Conservation (phyloP, 805 yeast species). For the Metschnikowia aberdeeniae region DNA sequence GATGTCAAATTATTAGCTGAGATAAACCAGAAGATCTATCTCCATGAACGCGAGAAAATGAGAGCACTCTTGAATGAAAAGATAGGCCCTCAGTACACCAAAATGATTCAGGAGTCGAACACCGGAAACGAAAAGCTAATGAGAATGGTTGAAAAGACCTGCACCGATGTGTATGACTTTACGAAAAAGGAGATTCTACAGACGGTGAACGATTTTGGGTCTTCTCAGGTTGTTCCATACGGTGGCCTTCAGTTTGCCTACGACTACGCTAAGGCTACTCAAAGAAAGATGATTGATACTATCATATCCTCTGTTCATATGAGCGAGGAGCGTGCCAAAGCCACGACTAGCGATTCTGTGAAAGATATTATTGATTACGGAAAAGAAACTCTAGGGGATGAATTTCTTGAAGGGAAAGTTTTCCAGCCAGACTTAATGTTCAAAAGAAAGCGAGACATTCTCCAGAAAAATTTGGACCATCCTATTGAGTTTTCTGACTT, state of each 20-base stretch:
- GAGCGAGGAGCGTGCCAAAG: constrained; percentile 69
- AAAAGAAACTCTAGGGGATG: constrained; percentile 57
- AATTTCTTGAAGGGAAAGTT: constrained; percentile 52
- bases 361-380: constrained; percentile 62
- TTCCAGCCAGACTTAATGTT: constrained; percentile 82
- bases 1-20: constrained; percentile 63
- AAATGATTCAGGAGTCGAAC: constrained; percentile 47
- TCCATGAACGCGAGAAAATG: constrained; percentile 46
- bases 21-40: constrained; percentile 56
- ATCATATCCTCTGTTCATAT: constrained; percentile 59
- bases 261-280: constrained; percentile 67
- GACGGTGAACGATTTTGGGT: constrained; percentile 52
- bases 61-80: constrained; percentile 44
- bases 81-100: constrained; percentile 62
- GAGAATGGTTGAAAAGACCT: constrained; percentile 55
- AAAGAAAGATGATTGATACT: constrained; percentile 59
- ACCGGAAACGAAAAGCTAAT: constrained; percentile 57
- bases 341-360: constrained; percentile 56
- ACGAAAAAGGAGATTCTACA: constrained; percentile 51
- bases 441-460: constrained; percentile 61
- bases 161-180: constrained; percentile 54
- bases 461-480: constrained; percentile 54
- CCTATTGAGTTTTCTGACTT: constrained; percentile 68
- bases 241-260: constrained; percentile 61
- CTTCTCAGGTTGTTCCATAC: constrained; percentile 50